Evolutionary conservation across 208 protist species (phyloP).

Genomic region (Leishmania braziliensis): DNA sequence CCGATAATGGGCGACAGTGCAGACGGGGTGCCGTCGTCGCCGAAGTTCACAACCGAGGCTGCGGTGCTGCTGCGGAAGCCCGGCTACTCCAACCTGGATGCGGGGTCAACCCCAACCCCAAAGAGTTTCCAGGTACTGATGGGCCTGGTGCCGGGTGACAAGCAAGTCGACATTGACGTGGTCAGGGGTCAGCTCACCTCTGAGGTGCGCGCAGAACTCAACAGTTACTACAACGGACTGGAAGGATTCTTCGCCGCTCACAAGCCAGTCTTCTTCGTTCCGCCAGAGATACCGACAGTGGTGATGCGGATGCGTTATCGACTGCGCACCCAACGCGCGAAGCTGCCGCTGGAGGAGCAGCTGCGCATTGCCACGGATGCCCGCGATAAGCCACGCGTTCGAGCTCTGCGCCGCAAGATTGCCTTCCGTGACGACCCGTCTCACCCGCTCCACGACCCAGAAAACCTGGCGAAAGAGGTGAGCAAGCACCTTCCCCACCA

Average conservation of each 20-base stretch:
- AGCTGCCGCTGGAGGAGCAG: constrained; percentile 84
- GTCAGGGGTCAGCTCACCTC: constrained; percentile 39
- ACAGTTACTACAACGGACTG: constrained; percentile 66
- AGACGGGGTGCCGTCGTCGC: constrained; percentile 1
- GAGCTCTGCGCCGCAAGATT: constrained; percentile 75
- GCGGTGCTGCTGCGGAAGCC: constrained; percentile 72
- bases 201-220: constrained; percentile 45
- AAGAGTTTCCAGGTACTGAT: constrained; percentile 63
- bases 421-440: constrained; percentile 84
- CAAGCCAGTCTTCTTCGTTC: constrained; percentile 70
- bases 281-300: constrained; percentile 49
- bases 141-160: constrained; percentile 49
- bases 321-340: constrained; percentile 56
- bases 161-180: constrained; percentile 49
- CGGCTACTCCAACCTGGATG: constrained; percentile 60
- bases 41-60: constrained; percentile 17
- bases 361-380: constrained; percentile 64
- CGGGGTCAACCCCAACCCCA: constrained; percentile 77
- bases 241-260: constrained; percentile 63
- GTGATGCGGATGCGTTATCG: constrained; percentile 84
- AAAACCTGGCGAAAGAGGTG: constrained; percentile 87
- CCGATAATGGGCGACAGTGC: neutral
- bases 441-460: constrained; percentile 88
- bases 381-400: constrained; percentile 67
- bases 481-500: constrained; percentile 71